phyloP scores from a whole-genome alignment of 2,329 filamentous ascomycete species.

The Calonectria henricotiae region DNA sequence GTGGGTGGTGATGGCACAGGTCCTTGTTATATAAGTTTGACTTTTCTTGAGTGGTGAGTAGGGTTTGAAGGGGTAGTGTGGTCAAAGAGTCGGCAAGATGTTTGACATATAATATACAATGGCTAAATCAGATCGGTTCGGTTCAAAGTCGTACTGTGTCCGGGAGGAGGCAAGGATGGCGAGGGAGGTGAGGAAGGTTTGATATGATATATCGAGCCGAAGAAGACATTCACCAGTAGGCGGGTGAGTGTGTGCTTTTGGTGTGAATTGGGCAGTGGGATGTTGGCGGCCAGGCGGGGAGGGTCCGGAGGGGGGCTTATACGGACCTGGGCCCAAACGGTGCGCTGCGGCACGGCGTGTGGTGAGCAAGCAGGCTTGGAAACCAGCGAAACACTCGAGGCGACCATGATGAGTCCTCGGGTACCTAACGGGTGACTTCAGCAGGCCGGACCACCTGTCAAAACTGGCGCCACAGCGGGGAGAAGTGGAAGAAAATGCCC shows the following conservation, averaged over 20 bases:
- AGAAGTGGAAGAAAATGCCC: constrained; percentile 48
- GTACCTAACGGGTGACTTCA: constrained; percentile 43
- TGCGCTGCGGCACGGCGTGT: constrained; percentile 27
- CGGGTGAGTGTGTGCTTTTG: constrained; percentile 43
- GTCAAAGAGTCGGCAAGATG: constrained; percentile 29
- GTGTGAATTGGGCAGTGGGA: constrained; percentile 47
- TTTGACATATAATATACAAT: constrained; percentile 31
- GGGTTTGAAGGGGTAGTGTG: constrained; percentile 25
- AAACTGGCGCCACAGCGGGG: constrained; percentile 51
- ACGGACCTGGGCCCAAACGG: constrained; percentile 43
- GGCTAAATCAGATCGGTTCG: constrained; percentile 35
- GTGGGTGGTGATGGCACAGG: constrained; percentile 31
- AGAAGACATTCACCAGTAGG: constrained; percentile 32
- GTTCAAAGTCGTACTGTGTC: constrained; percentile 30
- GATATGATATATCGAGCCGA: constrained; percentile 46
- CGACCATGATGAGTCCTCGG: constrained; percentile 26
- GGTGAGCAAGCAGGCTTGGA: constrained; percentile 33
- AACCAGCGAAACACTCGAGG: constrained; percentile 24
- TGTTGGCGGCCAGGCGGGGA: constrained; percentile 48
- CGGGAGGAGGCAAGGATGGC: constrained; percentile 40
- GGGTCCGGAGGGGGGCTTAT: constrained; percentile 48
- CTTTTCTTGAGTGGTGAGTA: constrained; percentile 27
- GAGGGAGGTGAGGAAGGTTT: constrained; percentile 38
- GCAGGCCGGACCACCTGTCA: constrained; percentile 52
- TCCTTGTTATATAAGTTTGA: constrained; percentile 16